Conservation (phyloP, 169 alveolate genomes). For the Perkinsus olseni region DNA sequence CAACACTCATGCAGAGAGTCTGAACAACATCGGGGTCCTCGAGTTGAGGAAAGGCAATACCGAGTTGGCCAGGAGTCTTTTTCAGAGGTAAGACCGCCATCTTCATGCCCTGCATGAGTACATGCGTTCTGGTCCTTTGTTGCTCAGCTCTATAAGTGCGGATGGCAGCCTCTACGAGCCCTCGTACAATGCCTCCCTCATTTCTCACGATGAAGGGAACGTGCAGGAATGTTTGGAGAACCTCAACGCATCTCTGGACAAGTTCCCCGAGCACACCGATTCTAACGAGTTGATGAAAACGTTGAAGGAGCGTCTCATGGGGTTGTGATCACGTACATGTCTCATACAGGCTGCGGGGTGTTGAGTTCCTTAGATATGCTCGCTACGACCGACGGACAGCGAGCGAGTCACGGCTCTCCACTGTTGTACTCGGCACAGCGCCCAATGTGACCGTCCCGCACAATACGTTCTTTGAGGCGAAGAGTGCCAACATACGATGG, state of each 20-base stretch:
- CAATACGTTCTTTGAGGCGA: too few relatives aligned
- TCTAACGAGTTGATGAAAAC: slow-evolving; percentile 64
- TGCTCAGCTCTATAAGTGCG: slow-evolving; percentile 39
- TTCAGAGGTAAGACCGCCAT: slow-evolving; percentile 41
- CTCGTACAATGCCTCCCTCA: slow-evolving; percentile 61
- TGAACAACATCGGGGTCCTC: slow-evolving; percentile 73
- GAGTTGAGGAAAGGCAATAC: slow-evolving; percentile 55
- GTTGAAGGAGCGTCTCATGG: slow-evolving; percentile 33
- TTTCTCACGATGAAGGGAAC: slow-evolving; percentile 62
- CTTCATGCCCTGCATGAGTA: background rate
- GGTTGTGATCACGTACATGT: background rate
- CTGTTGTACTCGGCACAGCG: too few relatives aligned
- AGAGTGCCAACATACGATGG: too few relatives aligned
- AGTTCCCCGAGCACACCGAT: slow-evolving; percentile 72
- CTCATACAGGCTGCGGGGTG: background rate
- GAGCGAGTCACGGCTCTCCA: too few relatives aligned
- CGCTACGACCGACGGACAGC: too few relatives aligned
- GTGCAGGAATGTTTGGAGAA: slow-evolving; percentile 60
- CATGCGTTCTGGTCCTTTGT: slow-evolving; percentile 16
- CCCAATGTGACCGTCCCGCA: too few relatives aligned
- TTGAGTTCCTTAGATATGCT: too few relatives aligned
- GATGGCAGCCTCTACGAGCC: slow-evolving; percentile 69
- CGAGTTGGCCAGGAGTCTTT: background rate
- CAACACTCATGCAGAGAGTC: slow-evolving; percentile 72
- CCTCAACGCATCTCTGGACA: slow-evolving; percentile 56